Conservation (phyloP, 2,329 filamentous ascomycete genomes). For the Dactylellina parvicollis region DNA sequence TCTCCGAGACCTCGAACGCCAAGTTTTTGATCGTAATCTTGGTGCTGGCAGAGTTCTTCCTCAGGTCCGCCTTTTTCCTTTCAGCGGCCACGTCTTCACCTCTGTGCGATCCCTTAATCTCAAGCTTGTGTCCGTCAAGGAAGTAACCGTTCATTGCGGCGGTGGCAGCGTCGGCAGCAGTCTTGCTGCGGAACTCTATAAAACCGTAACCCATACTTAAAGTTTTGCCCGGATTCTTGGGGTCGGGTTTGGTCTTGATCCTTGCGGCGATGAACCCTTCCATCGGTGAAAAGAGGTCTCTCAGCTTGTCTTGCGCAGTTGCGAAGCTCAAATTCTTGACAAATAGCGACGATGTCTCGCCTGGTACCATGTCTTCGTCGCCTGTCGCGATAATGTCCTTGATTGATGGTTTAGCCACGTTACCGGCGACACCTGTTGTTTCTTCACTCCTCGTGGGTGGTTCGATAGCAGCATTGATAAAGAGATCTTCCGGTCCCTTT, state of each 20-base stretch:
- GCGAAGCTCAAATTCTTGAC: constrained; percentile 93
- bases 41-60: constrained; percentile 79
- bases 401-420: constrained; percentile 47
- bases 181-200: constrained; percentile 82
- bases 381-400: constrained; percentile 57
- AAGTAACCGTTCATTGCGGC: constrained; percentile 87
- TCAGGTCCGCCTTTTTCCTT: constrained; percentile 80
- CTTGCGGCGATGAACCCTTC: constrained; percentile 88
- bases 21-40: constrained; percentile 99
- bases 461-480: constrained; percentile 63
- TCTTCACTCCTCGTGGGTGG: constrained; percentile 56
- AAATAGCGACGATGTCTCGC: constrained; percentile 82
- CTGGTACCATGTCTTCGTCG: constrained; percentile 33
- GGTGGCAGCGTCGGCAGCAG: constrained; percentile 80
- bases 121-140: constrained; percentile 85
- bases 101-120: constrained; percentile 86
- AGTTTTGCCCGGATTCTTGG: constrained; percentile 86
- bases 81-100: constrained; percentile 88
- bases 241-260: constrained; percentile 91
- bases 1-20: constrained; percentile 93
- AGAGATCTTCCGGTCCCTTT: constrained; percentile 87
- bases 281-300: constrained; percentile 79
- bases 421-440: constrained; percentile 61
- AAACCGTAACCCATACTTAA: constrained; percentile 99
- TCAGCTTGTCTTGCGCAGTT: constrained; percentile 80